Base-by-base conservation (phyloP, 148 eudicot species). In the Amaranthus cruentus region DNA sequence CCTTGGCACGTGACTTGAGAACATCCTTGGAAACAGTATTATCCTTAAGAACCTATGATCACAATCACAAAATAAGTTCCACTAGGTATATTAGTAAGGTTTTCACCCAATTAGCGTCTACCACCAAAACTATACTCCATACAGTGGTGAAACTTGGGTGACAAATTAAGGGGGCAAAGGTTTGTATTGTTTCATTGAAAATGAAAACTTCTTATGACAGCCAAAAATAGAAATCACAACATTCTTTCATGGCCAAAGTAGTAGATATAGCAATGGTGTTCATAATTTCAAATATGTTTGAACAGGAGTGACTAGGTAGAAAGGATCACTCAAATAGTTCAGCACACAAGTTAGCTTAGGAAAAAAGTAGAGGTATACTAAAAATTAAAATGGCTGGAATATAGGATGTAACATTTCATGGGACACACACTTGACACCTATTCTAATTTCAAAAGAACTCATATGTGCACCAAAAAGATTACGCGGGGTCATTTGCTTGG, bases 11-110 rank as follows among this genome's bases (percentile, higher is more conserved):
- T 68, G 51, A 66, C 83, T 79, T 85, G 65, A 89, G 91, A 80
- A 82, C 86, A 70, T 91, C 90, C 85, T 75, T 90, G 47, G 96
- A 59, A 66, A 81, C 96, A 76, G 78, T 85, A 62, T 86, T 62
- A 83, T 93, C 98, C 81, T 76, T 88, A 51, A 93, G 91, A 76
- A 92, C 93, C 93, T 90, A 84, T 76, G 76, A 57, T 5, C 54
- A 61, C 51, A 70, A 66, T 50, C 7, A 72, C 50, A 62, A 57
- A 74, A 28, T 38, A n/a, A 55, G 47, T 69, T 62, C 70, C 28
- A 73, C 6, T 8, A 48, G 50, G 42, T 21, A 66, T 60, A 28
- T 28, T 28, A 47, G 68, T 15, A 28, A 56, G 6, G 63, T 50
- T 14, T 43, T 13, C 6, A 58, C 8, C 69, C 46, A 4, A 66